phyloP scores from a whole-genome alignment of 2,329 filamentous ascomycete species.

The Colletotrichum orbiculare region DNA sequence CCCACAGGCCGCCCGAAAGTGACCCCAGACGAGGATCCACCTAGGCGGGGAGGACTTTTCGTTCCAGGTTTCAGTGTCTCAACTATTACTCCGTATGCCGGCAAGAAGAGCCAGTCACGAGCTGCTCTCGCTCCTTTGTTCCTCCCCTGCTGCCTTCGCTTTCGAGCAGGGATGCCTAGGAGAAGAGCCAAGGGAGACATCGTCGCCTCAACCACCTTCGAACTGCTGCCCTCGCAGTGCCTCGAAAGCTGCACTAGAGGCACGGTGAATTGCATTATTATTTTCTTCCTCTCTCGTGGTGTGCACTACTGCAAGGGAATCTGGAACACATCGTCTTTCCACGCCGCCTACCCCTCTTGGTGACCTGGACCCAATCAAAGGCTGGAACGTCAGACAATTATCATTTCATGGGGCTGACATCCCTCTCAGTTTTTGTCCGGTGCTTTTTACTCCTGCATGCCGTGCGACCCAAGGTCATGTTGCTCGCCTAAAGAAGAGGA shows the following conservation, averaged over 20 bases:
- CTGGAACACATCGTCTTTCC: slow-evolving; percentile 7
- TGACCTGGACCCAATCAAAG: slow-evolving; percentile 8
- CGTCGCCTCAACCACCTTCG: too few species aligned
- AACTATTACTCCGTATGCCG: slow-evolving; percentile 18
- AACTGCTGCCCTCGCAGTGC: too few species aligned
- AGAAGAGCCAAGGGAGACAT: background rate
- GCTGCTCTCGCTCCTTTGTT: slow-evolving; percentile 8
- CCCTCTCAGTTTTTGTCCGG: slow-evolving; percentile 4
- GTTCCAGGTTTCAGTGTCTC: slow-evolving; percentile 38
- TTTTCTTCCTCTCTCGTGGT: slow-evolving; percentile 2
- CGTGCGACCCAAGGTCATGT: slow-evolving; percentile 10
- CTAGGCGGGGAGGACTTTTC: slow-evolving; percentile 18
- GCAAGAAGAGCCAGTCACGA: slow-evolving; percentile 26
- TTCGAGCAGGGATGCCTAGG: slow-evolving; percentile 5
- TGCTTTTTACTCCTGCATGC: background rate
- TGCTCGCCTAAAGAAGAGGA: slow-evolving; percentile 1
- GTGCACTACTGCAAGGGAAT: slow-evolving; percentile 4
- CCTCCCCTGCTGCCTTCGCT: slow-evolving; percentile 4
- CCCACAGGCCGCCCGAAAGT: slow-evolving; percentile 23
- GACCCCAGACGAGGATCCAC: slow-evolving; percentile 34
- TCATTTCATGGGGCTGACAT: slow-evolving; percentile 7
- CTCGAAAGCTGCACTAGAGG: background rate
- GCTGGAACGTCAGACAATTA: background rate
- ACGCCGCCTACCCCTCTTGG: background rate
- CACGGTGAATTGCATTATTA: background rate